Percentiles rank a stretch among this genome's conserved stretches.
Evolutionary conservation across 2,329 filamentous ascomycete genomes (phyloP).

Genomic region (Aspergillus quadricinctus): DNA sequence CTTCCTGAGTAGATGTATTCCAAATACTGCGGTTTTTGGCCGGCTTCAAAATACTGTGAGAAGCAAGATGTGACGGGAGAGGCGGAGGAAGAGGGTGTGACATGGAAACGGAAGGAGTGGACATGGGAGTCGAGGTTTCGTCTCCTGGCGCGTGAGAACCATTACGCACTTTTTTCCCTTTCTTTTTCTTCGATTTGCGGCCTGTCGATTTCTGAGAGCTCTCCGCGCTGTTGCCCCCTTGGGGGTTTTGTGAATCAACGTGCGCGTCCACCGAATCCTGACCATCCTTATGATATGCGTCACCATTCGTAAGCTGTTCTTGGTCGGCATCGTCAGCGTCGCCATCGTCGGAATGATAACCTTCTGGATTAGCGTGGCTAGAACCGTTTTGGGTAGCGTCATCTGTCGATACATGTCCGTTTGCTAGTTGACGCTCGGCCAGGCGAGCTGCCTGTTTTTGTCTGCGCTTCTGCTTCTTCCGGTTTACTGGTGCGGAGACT

Average conservation of each 20-base stretch:
- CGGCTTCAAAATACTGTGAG: slow-evolving; percentile 42
- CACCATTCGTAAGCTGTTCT: slow-evolving; percentile 47
- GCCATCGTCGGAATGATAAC: slow-evolving; percentile 26
- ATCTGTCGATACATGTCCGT: slow-evolving; percentile 22
- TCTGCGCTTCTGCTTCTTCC: slow-evolving; percentile 92
- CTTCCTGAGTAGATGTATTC: slow-evolving; percentile 92
- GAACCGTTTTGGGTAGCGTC: slow-evolving; percentile 33
- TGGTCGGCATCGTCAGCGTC: slow-evolving; percentile 33
- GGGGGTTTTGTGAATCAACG: slow-evolving; percentile 6
- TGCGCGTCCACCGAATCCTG: slow-evolving; percentile 40
- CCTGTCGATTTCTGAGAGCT: slow-evolving; percentile 19
- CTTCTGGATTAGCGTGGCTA: slow-evolving; percentile 24
- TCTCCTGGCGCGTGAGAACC: slow-evolving; percentile 34
- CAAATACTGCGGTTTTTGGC: slow-evolving; percentile 80
- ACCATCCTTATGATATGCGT: slow-evolving; percentile 54
- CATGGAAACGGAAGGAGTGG: slow-evolving; percentile 42
- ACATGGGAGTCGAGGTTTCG: slow-evolving; percentile 37
- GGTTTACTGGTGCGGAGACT: slow-evolving; percentile 61
- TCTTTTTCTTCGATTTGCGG: slow-evolving; percentile 41
- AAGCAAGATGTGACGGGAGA: slow-evolving; percentile 39
- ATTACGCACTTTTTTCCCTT: slow-evolving; percentile 33
- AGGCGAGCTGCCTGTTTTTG: slow-evolving; percentile 76
- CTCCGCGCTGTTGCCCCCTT: slow-evolving; percentile 16
- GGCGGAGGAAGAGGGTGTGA: slow-evolving; percentile 41
- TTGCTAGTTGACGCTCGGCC: slow-evolving; percentile 46